These are phyloP conservation scores for Ophiostoma sp. DNA, from an alignment of 2,329 filamentous ascomycete species.

Conservation along the genomic window DNA sequence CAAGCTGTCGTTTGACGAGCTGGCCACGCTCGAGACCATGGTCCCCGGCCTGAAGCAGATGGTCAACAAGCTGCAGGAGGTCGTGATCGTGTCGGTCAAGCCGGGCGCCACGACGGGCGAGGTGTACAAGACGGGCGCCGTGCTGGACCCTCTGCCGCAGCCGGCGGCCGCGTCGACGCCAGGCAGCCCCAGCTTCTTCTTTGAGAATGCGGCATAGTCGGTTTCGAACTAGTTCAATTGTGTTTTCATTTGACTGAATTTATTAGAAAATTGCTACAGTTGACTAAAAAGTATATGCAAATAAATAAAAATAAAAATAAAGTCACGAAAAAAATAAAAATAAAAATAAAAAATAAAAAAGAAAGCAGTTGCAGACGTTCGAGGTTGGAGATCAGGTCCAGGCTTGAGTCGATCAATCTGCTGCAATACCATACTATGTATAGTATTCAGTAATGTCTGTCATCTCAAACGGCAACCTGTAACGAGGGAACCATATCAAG, in stretches of 20 bases:
- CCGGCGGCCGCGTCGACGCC: slow-evolving; percentile 72
- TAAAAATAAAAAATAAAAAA: no score
- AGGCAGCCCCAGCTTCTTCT: slow-evolving; percentile 42
- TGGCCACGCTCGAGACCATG: slow-evolving; percentile 70
- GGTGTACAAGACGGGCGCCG: slow-evolving; percentile 43
- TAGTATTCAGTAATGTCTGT: background rate
- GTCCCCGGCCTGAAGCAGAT: slow-evolving; percentile 50
- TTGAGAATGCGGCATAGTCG: slow-evolving; percentile 27
- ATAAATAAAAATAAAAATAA: no score
- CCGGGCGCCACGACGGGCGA: slow-evolving; percentile 63
- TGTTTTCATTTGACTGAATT: no score
- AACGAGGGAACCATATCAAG: background rate
- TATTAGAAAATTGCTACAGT: no score
- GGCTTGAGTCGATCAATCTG: background rate
- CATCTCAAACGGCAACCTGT: slow-evolving; percentile 1
- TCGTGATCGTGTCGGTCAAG: slow-evolving; percentile 67
- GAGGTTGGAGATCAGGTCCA: background rate
- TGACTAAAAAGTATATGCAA: background rate
- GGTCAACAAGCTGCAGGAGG: slow-evolving; percentile 44
- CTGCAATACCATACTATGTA: background rate
- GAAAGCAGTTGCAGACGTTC: background rate
- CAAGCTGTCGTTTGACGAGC: slow-evolving; percentile 83
- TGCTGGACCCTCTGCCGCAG: slow-evolving; percentile 54
- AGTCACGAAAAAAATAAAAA: no score
- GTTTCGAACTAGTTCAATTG: background rate